A percentile compares a stretch with the other conserved stretches of the same genome.
Evolutionary conservation across 129 eudicot genomes (phyloP).

Genomic region (Flaveria sonorensis): DNA sequence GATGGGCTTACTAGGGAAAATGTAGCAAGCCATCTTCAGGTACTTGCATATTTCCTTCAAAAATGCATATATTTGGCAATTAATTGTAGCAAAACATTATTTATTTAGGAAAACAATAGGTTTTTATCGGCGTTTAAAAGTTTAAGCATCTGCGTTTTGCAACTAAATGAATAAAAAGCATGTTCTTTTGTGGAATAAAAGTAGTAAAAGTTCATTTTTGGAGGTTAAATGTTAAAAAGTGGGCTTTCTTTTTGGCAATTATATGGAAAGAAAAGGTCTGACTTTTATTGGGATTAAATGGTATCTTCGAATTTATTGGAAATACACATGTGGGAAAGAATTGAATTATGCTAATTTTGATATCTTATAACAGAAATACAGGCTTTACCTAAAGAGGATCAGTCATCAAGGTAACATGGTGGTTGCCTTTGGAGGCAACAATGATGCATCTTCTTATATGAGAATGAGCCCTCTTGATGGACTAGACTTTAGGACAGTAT

Average conservation of each 20-base stretch:
- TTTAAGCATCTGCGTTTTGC: neutral
- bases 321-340: constrained; percentile 4
- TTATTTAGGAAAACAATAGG: neutral
- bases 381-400: constrained; percentile 82
- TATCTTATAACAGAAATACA: constrained; percentile 59
- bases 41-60: constrained; percentile 21
- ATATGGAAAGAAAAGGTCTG: neutral
- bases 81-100: neutral
- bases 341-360: constrained; percentile 22
- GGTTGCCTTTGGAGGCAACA: constrained; percentile 64
- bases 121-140: neutral
- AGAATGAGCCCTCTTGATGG: constrained; percentile 62
- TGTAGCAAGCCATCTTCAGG: constrained; percentile 99
- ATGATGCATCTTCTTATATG: constrained; percentile 59
- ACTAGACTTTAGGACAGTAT: constrained; percentile 49
- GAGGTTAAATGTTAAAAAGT: neutral
- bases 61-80: constrained; percentile 9
- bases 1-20: constrained; percentile 97
- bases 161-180: neutral
- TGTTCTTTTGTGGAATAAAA: neutral
- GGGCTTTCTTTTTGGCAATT: neutral
- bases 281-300: neutral
- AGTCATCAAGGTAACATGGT: constrained; percentile 86
- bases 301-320: neutral
- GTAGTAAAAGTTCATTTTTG: constrained; percentile 5